Percentiles rank a stretch among this genome's conserved stretches.
phyloP scores from a whole-genome alignment of 2,329 filamentous ascomycete species.

The Arthroderma uncinatum region DNA sequence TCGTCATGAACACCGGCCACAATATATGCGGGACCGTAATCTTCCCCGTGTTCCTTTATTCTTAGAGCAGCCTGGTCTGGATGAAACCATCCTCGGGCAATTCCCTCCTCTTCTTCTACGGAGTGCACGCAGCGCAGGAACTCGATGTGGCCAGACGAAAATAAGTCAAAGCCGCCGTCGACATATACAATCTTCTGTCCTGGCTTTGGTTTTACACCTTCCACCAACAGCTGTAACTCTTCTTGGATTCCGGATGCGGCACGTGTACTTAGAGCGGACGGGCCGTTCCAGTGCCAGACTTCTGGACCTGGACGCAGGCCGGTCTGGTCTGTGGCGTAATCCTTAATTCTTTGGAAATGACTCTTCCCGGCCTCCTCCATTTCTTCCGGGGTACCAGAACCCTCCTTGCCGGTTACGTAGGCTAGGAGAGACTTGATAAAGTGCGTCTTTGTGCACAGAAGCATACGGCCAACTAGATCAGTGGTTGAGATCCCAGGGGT shows the following conservation, averaged over 20 bases:
- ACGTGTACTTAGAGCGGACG: conserved; percentile 30
- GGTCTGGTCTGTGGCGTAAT: conserved; percentile 80
- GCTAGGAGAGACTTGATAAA: conserved; percentile 73
- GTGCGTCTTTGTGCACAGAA: conserved; percentile 87
- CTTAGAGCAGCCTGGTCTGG: conserved; percentile 54
- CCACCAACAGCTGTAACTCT: conserved; percentile 55
- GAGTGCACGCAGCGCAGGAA: conserved; percentile 71
- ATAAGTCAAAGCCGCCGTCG: conserved; percentile 92
- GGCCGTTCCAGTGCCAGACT: conserved; percentile 71
- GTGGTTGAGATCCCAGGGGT: conserved; percentile 96
- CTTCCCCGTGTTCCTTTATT: conserved; percentile 50
- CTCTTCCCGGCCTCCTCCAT: conserved; percentile 50
- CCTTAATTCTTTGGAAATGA: conserved; percentile 65
- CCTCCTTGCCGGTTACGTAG: conserved; percentile 59
- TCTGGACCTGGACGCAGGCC: conserved; percentile 67
- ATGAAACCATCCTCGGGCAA: conserved; percentile 61
- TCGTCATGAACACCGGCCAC: conserved; percentile 91
- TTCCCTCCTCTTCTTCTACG: conserved; percentile 59
- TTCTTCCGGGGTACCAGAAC: conserved; percentile 58
- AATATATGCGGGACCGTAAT: conserved; percentile 77
- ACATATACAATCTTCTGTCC: conserved; percentile 88
- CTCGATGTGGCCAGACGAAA: conserved; percentile 93
- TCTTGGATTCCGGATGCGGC: conserved; percentile 39
- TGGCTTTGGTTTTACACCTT: conserved; percentile 57
- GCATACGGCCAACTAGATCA: conserved; percentile 94